Evolutionary conservation across 257 asterid species (phyloP), one percentile per base, ranked within the genome.

Genomic region (Gentiana straminea): DNA sequence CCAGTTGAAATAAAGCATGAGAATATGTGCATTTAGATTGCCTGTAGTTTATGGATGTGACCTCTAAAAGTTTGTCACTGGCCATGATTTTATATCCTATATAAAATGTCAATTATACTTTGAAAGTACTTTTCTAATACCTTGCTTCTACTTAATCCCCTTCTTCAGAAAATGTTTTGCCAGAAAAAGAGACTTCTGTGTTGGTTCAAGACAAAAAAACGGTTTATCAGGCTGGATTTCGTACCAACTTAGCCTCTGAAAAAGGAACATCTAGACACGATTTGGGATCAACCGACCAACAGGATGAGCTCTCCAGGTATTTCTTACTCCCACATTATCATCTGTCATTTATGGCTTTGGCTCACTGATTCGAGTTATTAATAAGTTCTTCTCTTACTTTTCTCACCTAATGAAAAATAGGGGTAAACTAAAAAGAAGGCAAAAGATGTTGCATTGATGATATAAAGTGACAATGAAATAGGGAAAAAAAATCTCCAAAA

Each of bases 301-400:
- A 72, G 50, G 84, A 84, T 69, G 81, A 71, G 50, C 64, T 91
- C 49, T 76, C 83, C 55, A 75, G 98, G 96, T 86, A 24, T 24
- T 24, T 24, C 24, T 24, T 24, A 24, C 24, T 24, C 24, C 24
- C 24, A 24, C 24, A 24, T 24, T 24, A 24, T 24, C 24, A 24
- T 24, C 24, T 24, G 24, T 24, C 24, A 24, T 24, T 24, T 24
- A 24, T 24, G 24, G 24, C 24, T 24, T 24, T 24, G 24, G 24
- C 24, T 24, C 24, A 0, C 24, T 0, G 78, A n/a, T 57, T 35
- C 57, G 50, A 39, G 4, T 15, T 15, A 24, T 24, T 24, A 24
- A 24, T 24, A 24, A 24, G 24, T 24, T 24, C 24, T 24, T 24
- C 24, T 24, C 24, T 24, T 24, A 24, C 24, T 24, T 24, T 24